These are phyloP conservation scores for Imleria badia DNA, from an alignment of 768 basidiomycete genomes.

Conservation along the genomic window DNA sequence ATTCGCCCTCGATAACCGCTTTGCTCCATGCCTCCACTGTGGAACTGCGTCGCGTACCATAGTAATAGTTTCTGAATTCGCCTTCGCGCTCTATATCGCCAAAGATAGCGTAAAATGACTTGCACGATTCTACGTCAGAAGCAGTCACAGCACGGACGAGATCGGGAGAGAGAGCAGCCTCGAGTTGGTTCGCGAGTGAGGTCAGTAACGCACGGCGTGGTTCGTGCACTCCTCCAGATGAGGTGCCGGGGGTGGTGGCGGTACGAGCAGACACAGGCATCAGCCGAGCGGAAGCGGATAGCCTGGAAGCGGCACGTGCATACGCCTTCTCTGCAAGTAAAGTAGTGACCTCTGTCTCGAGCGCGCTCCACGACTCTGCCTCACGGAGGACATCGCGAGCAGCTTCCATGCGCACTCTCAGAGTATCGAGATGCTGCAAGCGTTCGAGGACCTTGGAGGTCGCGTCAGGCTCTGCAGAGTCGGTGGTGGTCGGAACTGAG, in stretches of 20 bases:
- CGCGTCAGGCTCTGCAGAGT: conserved; percentile 31
- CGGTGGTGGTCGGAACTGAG: not conserved
- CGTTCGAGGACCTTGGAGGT: conserved; percentile 71
- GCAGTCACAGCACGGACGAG: conserved; percentile 84
- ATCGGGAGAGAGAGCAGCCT: conserved; percentile 88
- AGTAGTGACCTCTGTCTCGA: conserved; percentile 89
- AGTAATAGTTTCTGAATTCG: conserved; percentile 94
- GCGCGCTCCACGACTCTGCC: conserved; percentile 94
- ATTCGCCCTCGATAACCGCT: conserved; percentile 41
- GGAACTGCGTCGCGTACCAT: conserved; percentile 70
- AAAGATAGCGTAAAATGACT: conserved; percentile 83
- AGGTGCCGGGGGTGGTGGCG: conserved; percentile 46
- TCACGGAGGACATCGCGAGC: conserved; percentile 88
- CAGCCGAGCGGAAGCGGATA: conserved; percentile 85
- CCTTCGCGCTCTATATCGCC: conserved; percentile 86
- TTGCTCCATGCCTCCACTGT: conserved; percentile 72
- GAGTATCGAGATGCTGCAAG: conserved; percentile 76
- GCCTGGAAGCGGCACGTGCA: conserved; percentile 86
- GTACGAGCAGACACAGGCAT: conserved; percentile 94
- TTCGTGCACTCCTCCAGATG: conserved; percentile 53
- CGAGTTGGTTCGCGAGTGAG: conserved; percentile 93
- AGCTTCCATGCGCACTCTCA: conserved; percentile 86
- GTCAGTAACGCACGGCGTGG: conserved; percentile 82
- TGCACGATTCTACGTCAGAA: conserved; percentile 72
- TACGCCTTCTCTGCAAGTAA: conserved; percentile 79